Percentiles rank a stretch among this genome's conserved stretches.
Conservation (phyloP, 139 green algal genomes). For the Closterium sp. region DNA sequence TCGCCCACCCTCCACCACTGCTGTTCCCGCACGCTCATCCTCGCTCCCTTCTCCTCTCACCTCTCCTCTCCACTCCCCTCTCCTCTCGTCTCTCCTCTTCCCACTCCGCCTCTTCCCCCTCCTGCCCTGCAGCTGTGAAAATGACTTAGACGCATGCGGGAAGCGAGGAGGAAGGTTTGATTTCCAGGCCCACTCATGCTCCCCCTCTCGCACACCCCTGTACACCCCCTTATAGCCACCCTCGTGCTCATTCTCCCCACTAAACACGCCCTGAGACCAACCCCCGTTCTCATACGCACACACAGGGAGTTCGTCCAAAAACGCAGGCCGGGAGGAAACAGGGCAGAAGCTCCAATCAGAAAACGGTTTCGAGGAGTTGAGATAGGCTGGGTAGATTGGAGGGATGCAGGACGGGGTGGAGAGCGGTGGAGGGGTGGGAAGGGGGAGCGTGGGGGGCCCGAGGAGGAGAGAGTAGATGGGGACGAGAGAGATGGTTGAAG, state of each 20-base stretch:
- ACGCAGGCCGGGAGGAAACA: not conserved
- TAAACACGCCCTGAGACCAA: not conserved
- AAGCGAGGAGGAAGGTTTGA: not conserved
- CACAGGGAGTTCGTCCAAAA: not conserved
- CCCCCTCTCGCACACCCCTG: not conserved
- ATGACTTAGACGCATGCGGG: not conserved
- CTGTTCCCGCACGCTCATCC: no score
- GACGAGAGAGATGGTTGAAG: not conserved
- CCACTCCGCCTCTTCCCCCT: not conserved
- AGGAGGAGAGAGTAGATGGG: not conserved
- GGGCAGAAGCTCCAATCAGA: not conserved
- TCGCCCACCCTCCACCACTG: no score
- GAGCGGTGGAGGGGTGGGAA: not conserved
- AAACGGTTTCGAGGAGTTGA: not conserved
- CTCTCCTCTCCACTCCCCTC: no score
- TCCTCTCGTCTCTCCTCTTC: no score
- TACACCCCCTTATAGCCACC: not conserved
- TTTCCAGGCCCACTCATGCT: not conserved
- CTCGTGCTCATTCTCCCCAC: no score
- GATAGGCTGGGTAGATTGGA: not conserved
- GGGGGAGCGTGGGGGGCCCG: not conserved
- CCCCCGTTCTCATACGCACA: not conserved
- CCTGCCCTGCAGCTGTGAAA: not conserved
- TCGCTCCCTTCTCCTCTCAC: no score
- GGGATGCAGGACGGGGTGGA: not conserved